These are phyloP conservation scores for Metschnikowia lochheadii DNA, from an alignment of 805 yeast species.

Conservation along the genomic window DNA sequence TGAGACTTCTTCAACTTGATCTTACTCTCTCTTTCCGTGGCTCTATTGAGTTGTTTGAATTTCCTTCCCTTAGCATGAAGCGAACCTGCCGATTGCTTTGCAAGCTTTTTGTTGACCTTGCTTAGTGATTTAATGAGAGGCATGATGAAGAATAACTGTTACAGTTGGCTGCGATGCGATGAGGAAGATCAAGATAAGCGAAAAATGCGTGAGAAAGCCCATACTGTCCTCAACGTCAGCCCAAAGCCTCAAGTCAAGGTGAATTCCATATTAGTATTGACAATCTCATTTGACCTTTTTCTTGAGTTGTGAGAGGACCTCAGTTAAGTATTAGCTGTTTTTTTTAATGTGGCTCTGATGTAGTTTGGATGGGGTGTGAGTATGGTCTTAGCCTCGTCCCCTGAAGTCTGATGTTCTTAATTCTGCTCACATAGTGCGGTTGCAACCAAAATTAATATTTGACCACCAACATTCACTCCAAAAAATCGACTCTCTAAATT, in stretches of 20 bases:
- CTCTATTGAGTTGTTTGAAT: slow-evolving; percentile 76
- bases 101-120: slow-evolving; percentile 59
- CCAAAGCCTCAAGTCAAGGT: neutral
- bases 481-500: no score
- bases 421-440: neutral
- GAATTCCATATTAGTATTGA: neutral
- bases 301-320: neutral
- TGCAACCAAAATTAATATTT: neutral
- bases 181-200: slow-evolving; percentile 3
- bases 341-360: neutral
- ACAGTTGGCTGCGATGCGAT: slow-evolving; percentile 1
- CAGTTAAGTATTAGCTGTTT: neutral
- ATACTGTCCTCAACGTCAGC: neutral
- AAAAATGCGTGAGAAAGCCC: slow-evolving; percentile 2
- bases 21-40: slow-evolving; percentile 79
- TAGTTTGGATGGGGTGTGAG: neutral
- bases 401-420: neutral
- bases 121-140: slow-evolving; percentile 64
- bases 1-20: slow-evolving; percentile 55
- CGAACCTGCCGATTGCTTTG: slow-evolving; percentile 47
- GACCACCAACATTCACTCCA: neutral
- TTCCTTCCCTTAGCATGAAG: slow-evolving; percentile 89
- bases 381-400: neutral
- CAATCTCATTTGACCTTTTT: neutral
- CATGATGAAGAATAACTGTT: slow-evolving; percentile 34